phyloP scores from a whole-genome alignment of 2,329 filamentous ascomycete species.

The Aspergillus latus region DNA sequence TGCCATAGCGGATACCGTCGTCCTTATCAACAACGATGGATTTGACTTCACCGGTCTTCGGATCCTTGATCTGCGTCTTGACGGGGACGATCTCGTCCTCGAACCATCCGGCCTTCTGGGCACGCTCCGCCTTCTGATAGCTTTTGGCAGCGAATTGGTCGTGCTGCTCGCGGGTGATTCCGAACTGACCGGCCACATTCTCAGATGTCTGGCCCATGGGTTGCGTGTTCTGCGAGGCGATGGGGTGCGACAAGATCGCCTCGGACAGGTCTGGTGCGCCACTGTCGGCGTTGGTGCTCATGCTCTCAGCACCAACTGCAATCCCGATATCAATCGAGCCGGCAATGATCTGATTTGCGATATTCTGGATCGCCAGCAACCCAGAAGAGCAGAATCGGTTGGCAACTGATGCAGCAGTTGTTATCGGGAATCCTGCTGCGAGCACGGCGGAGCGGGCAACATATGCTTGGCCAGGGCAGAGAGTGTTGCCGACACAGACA shows the following conservation, averaged over 20 bases:
- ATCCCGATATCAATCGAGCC: conserved; percentile 93
- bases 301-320: conserved; percentile 89
- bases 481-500: conserved; percentile 81
- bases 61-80: conserved; percentile 79
- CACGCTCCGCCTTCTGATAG: conserved; percentile 79
- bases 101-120: conserved; percentile 80
- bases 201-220: conserved; percentile 90
- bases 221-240: conserved; percentile 87
- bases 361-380: conserved; percentile 83
- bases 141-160: conserved; percentile 82
- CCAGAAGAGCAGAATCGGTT: conserved; percentile 92
- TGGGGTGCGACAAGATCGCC: conserved; percentile 69
- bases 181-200: conserved; percentile 79
- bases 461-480: conserved; percentile 84
- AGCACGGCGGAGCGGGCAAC: conserved; percentile 85
- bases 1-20: conserved; percentile 78
- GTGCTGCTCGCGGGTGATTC: conserved; percentile 67
- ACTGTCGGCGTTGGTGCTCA: conserved; percentile 83
- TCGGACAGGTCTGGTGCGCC: conserved; percentile 80
- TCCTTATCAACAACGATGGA: conserved; percentile 75
- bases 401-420: conserved; percentile 73
- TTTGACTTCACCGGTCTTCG: conserved; percentile 79
- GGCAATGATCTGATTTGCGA: conserved; percentile 82
- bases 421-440: conserved; percentile 80
- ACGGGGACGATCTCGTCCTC: conserved; percentile 83